Conservation (phyloP, 352 stramenopile species). For the Globisporangium mamillatum region DNA sequence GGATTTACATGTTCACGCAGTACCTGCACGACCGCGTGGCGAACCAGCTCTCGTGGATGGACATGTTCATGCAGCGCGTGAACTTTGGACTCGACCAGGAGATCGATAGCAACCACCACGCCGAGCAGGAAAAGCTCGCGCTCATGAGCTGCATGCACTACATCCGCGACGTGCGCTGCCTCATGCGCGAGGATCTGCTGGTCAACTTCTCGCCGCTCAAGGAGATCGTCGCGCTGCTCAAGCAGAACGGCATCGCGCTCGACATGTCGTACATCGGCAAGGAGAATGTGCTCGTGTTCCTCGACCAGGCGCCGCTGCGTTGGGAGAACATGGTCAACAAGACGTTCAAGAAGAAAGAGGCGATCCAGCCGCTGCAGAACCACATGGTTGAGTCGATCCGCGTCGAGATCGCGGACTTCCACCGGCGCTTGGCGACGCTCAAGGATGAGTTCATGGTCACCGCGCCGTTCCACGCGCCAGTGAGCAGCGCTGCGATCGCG, state of each 20-base stretch:
- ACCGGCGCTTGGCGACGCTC: constrained; percentile 55
- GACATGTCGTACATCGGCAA: constrained; percentile 87
- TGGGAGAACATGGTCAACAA: constrained; percentile 94
- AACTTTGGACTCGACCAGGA: constrained; percentile 71
- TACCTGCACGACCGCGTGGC: constrained; percentile 90
- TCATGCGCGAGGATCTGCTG: constrained; percentile 80
- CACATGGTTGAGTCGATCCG: constrained; percentile 84
- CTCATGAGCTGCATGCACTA: constrained; percentile 89
- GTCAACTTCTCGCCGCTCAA: constrained; percentile 73
- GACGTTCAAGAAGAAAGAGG: constrained; percentile 91
- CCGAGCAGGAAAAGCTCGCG: constrained; percentile 40
- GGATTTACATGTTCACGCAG: constrained; percentile 93
- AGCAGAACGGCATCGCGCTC: constrained; percentile 85
- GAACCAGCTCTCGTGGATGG: constrained; percentile 79
- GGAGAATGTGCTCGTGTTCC: constrained; percentile 76
- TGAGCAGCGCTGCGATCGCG: constrained; percentile 24
- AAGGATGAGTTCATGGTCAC: constrained; percentile 61
- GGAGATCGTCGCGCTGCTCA: constrained; percentile 81
- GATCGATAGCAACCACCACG: constrained; percentile 34
- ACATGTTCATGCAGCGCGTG: constrained; percentile 83
- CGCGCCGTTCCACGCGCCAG: constrained; percentile 52
- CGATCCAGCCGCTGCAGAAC: constrained; percentile 89
- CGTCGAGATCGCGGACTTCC: constrained; percentile 69
- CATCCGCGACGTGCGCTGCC: constrained; percentile 83
- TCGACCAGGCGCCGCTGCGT: constrained; percentile 85